Percentiles rank a stretch among this genome's conserved stretches.
Evolutionary conservation across 2,329 filamentous ascomycete genomes (phyloP).

Genomic region (Fusarium paranaense): DNA sequence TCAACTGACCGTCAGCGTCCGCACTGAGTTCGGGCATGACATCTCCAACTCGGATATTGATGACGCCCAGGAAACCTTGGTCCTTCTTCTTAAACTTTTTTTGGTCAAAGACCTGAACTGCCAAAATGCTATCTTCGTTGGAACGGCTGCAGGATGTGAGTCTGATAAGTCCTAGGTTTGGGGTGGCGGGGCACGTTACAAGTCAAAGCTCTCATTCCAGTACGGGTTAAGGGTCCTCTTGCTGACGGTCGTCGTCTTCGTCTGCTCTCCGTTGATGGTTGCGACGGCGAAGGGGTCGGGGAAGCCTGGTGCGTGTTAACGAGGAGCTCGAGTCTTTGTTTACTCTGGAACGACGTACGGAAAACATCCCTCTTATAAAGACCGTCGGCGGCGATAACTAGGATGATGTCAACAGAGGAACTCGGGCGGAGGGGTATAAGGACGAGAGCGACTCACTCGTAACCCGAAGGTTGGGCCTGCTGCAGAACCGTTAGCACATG

Average conservation of each 20-base stretch:
- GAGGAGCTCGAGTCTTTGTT: constrained; percentile 1
- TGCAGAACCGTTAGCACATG: constrained; percentile 54
- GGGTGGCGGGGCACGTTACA: constrained; percentile 71
- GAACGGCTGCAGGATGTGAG: constrained; percentile 72
- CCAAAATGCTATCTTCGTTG: constrained; percentile 94
- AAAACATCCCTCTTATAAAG: constrained; percentile 99
- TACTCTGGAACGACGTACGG: constrained; percentile 70
- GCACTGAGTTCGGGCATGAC: constrained; percentile 86
- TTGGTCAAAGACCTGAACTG: constrained; percentile 98
- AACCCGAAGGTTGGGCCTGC: constrained; percentile 88
- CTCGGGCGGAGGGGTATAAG: constrained; percentile 32
- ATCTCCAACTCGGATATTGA: constrained; percentile 95
- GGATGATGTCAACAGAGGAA: constrained; percentile 52
- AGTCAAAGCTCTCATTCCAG: constrained; percentile 99
- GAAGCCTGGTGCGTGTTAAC: constrained; percentile 74
- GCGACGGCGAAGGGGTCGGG: constrained; percentile 98
- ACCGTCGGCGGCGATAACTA: constrained; percentile 98
- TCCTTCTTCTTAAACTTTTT: constrained; percentile 99
- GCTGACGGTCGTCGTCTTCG: constrained; percentile 95
- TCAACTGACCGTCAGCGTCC: constrained; percentile 84
- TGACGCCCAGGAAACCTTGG: constrained; percentile 96
- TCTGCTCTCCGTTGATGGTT: constrained; percentile 97
- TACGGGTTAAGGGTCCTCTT: constrained; percentile 99
- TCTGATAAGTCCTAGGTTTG: constrained; percentile 8
- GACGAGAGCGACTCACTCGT: constrained; percentile 75